Evolutionary conservation across 1,284 basidiomycete species (phyloP), one percentile per base, ranked within the genome.

Genomic region (Cutaneotrichosporon spelunceum): DNA sequence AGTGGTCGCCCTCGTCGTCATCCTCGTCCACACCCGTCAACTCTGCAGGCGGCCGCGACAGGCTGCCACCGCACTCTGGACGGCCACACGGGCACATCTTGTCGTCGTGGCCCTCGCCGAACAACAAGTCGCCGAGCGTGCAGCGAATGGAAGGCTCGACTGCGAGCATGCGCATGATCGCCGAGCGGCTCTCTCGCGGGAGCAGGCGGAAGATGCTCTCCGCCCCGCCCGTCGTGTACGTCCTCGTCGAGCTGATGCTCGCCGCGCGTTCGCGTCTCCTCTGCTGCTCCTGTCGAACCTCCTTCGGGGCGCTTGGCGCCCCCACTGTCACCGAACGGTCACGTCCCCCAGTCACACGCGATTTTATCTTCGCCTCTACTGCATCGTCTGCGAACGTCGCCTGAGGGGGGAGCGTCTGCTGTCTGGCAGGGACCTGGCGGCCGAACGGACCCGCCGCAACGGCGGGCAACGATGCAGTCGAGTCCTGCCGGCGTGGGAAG

Each of bases 181-280:
- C 92, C 16, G 87, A 84, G 47, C 93, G 86, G 19, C 91, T 88
- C 80, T 98, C 95, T 62, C 95, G 88, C 6, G 95, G 95, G 23
- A 99, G 83, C 7, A 99, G 83, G n/a, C 93, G 86, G 84, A 99
- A 99, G 74, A 99, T 96, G 33, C 91, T 93, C 78, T 99, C 95
- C n/a, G 91, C 88, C 9, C 91, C 90, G 47, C 88, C 90, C 10
- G 81, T 84, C 76, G 88, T 84, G 83, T 87, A 88, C n/a, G 93
- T 91, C 59, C 67, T 59, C 2, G 72, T 72, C 8, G 72, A 75
- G 16, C 74, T 76, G 59, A 78, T 73, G 33, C 71, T 68, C 4
- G 74, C 75, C 1, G 75, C 75, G 42, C 76, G 70, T 63, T 76
- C 74, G 36, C 73, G 68, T 49, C 67, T 67, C 21, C 66, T 64